phyloP scores from a whole-genome alignment of 2,329 filamentous ascomycete species.

The Fusarium metavorans region DNA sequence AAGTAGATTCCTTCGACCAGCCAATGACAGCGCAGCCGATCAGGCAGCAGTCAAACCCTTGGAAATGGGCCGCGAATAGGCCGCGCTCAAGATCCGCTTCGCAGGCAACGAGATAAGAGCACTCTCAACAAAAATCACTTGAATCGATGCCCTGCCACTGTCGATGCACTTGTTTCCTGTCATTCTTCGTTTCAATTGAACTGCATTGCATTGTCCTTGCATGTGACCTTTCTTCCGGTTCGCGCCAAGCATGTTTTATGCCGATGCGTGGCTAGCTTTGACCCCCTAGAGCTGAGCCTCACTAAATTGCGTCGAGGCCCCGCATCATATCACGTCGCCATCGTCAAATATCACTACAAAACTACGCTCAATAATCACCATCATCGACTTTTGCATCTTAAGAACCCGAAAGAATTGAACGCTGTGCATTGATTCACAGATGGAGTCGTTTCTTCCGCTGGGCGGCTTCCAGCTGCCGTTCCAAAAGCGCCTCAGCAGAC shows the following conservation, averaged over 20 bases:
- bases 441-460: conserved; percentile 65
- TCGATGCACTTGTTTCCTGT: not conserved
- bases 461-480: conserved; percentile 68
- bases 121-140: conserved; percentile 35
- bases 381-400: not conserved
- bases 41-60: conserved; percentile 44
- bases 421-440: conserved; percentile 37
- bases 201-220: not conserved
- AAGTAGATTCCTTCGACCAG: not conserved
- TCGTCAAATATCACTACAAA: conserved; percentile 27
- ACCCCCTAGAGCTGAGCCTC: conserved; percentile 24
- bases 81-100: conserved; percentile 46
- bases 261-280: conserved; percentile 10
- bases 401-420: not conserved
- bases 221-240: conserved; percentile 11
- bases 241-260: conserved; percentile 5
- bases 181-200: not conserved
- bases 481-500: conserved; percentile 73
- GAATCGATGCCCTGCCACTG: conserved; percentile 24
- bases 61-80: conserved; percentile 43
- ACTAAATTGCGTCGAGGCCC: conserved; percentile 24
- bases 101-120: conserved; percentile 46
- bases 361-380: conserved; percentile 6
- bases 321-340: conserved; percentile 30
- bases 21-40: conserved; percentile 33